These are phyloP conservation scores for Aureobasidium sp. DNA, from an alignment of 2,329 filamentous ascomycete genomes.

Conservation along the genomic window DNA sequence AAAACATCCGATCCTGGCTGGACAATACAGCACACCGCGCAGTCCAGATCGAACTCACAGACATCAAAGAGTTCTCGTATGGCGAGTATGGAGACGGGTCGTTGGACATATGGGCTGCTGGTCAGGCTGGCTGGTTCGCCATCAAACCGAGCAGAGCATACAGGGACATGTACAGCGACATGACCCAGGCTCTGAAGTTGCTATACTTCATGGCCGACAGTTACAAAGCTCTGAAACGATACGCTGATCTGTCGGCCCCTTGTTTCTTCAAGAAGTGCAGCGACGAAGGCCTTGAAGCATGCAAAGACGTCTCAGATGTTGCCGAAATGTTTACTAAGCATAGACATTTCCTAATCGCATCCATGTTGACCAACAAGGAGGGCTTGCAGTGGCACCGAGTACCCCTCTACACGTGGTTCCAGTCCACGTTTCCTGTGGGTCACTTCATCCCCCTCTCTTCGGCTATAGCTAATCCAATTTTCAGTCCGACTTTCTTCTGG, in stretches of 20 bases:
- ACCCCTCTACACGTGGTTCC: constrained; percentile 35
- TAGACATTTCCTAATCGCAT: constrained; percentile 36
- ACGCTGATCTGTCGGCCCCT: constrained; percentile 1
- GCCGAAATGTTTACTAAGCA: constrained; percentile 33
- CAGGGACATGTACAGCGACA: constrained; percentile 47
- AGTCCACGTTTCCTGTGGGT: constrained; percentile 27
- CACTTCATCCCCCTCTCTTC: not conserved
- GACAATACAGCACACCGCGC: not conserved
- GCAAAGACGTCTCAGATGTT: constrained; percentile 17
- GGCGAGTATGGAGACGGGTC: constrained; percentile 47
- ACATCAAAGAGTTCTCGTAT: constrained; percentile 40
- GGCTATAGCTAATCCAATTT: not conserved
- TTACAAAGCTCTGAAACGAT: constrained; percentile 32
- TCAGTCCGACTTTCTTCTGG: not conserved
- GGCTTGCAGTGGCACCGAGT: constrained; percentile 37
- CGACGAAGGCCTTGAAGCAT: not conserved
- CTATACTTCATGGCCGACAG: constrained; percentile 56
- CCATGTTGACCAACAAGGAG: constrained; percentile 37
- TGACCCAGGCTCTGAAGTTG: constrained; percentile 55
- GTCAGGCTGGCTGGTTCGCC: constrained; percentile 60
- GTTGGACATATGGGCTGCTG: constrained; percentile 58
- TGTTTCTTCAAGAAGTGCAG: constrained; percentile 3
- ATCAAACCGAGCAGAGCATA: constrained; percentile 54
- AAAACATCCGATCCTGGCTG: constrained; percentile 26
- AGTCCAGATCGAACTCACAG: constrained; percentile 46